Percentiles rank a stretch among this genome's conserved stretches.
phyloP scores from a whole-genome alignment of 2,329 filamentous ascomycete genomes.

The Phyllosticta paracitricarpa region DNA sequence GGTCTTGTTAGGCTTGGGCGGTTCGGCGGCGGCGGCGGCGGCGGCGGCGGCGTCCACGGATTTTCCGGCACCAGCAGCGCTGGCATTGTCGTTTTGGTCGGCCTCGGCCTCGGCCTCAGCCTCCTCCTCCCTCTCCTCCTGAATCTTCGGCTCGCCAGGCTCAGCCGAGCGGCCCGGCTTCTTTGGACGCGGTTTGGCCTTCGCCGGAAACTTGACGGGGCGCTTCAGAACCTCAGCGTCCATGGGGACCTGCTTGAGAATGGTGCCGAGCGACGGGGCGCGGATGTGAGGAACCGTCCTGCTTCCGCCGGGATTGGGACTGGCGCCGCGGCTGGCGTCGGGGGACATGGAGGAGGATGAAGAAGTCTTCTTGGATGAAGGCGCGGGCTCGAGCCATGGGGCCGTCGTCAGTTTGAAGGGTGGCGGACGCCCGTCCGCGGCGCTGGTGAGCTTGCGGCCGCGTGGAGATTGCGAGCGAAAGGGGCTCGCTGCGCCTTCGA shows the following conservation, averaged over 20 bases:
- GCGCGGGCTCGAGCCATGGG: neutral
- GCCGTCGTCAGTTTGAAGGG: neutral
- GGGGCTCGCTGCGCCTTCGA: conserved; percentile 21
- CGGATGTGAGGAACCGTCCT: neutral
- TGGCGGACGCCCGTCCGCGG: neutral
- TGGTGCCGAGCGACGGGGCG: neutral
- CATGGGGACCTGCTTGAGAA: neutral
- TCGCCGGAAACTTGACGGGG: conserved; percentile 24
- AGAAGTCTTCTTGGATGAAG: neutral
- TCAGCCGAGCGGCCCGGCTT: neutral
- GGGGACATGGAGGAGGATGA: neutral
- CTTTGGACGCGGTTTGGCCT: neutral
- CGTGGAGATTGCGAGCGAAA: conserved; percentile 26
- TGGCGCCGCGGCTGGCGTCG: neutral
- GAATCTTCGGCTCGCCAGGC: neutral
- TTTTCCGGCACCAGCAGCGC: too few relatives aligned
- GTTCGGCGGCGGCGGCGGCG: neutral
- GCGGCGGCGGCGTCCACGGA: neutral
- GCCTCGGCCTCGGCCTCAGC: neutral
- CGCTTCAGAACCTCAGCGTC: conserved; percentile 24
- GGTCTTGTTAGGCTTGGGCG: neutral
- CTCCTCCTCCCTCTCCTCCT: neutral
- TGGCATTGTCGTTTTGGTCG: neutral
- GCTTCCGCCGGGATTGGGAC: neutral
- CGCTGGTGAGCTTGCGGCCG: conserved; percentile 20